Base-by-base conservation (phyloP, 73 alveolate genomes). In the Paramecium tetraurelia region DNA sequence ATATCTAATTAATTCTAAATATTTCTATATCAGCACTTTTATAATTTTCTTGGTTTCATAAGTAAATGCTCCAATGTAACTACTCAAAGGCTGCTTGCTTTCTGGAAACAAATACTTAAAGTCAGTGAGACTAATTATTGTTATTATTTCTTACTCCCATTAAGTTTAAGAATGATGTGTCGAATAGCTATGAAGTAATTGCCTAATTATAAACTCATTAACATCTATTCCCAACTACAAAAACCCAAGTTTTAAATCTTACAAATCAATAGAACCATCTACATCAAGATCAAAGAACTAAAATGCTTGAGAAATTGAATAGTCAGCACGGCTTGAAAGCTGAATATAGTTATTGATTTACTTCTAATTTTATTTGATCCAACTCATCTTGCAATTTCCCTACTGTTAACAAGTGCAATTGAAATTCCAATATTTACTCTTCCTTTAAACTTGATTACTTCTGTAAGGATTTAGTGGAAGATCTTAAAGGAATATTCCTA, bases 11-110 rank as follows among this genome's bases (percentile, higher is more conserved):
- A 72, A 10, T 35, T 40, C 86, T 7, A 72, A 21, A 38, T 36
- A 72, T 72, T 72, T 72, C 8, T 20, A 36, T 7, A 72, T 29
- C 36, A 72, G 9, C 2, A 36, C 16, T 72, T 36, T 72, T 12
- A 72, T 72, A n/a, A 38, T 33, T 72, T 72, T 72, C 10, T 72
- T 72, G 3, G 86, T 72, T 72, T 72, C 86, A 72, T 72, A 72
- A 35, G 59, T 72, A 10, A 72, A 72, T 72, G 22, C 22, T 29
- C 59, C 59, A 2, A 10, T 36, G 3, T 11, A 20, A 72, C n/a
- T 72, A 72, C 16, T 43, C 14, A 20, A 72, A 16, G 33, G 0
- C 21, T 72, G 20, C 40, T 38, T 36, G 38, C 38, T 72, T 12
- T 36, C 59, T 72, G 86, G 86, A 40, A 72, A 72, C n/a, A 72